Evolutionary conservation across 768 basidiomycete species (phyloP), one percentile per base, ranked within the genome.

Genomic region (Lenzites betulinus): DNA sequence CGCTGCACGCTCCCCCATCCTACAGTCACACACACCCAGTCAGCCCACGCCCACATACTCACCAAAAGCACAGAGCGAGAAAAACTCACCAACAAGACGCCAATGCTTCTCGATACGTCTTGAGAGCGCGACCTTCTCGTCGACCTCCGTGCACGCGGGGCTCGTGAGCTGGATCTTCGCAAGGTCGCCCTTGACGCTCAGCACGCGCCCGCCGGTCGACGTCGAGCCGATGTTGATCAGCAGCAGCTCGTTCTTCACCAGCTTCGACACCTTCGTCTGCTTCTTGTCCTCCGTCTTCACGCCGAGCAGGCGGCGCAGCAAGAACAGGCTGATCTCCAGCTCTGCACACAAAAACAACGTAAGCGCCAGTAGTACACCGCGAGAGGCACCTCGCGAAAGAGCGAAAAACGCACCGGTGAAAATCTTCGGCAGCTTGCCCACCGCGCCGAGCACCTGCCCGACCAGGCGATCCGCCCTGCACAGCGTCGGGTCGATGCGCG

Each of bases 211-310:
- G 62, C 97, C 97, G 2, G 95, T 96, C 3, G 95, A 97, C 1
- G 95, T 98, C 22, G 94, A 96, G 20, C 96, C 95, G 59, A 99
- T 98, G 79, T 98, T 98, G 81, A 99, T 95, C 62, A 98, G 84
- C 2, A 98, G 77, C 2, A 95, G 82, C 76, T 97, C 95, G 75
- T 89, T 90, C 77, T 96, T 96, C 59, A 86, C 82, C 46, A 97
- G 83, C 74, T 97, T 97, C 54, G 92, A 81, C 23, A 93, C 92
- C 76, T 95, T 99, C 22, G 97, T 97, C 73, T 95, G 93, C 74
- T 98, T 99, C 80, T 95, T 97, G 79, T 98, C 97, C 75, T 98
- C 96, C 23, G 95, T 94, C 75, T 95, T 95, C 63, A 99, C 97
- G 72, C 97, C 96, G n/a, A 98, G 85, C 54, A 98, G 78, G 60